A percentile compares a stretch with the other conserved stretches of the same genome.
phyloP scores from a whole-genome alignment of 1,284 basidiomycete genomes.

The Paramarasmius palmivorus region DNA sequence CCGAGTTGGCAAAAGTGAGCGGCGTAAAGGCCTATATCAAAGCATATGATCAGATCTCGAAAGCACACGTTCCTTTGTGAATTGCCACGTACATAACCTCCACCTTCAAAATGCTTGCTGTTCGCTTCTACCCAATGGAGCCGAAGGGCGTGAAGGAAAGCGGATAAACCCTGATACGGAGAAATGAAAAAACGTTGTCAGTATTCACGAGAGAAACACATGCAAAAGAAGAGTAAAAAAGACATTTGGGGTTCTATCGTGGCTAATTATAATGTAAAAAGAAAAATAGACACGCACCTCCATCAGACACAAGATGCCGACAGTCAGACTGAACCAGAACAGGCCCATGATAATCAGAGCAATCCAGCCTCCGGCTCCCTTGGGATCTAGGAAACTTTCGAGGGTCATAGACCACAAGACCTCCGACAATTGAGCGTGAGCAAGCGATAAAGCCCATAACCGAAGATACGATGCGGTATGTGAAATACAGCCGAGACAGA shows the following conservation, averaged over 20 bases:
- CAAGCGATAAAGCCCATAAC: slow-evolving; percentile 97
- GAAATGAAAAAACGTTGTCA: not conserved
- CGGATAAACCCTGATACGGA: slow-evolving; percentile 75
- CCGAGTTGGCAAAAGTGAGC: slow-evolving; percentile 56
- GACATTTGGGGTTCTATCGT: slow-evolving; percentile 9
- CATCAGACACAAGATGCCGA: slow-evolving; percentile 87
- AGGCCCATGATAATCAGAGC: slow-evolving; percentile 66
- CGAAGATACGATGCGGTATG: slow-evolving; percentile 99
- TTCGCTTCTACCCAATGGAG: slow-evolving; percentile 98
- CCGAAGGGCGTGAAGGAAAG: slow-evolving; percentile 94
- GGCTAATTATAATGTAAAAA: not conserved
- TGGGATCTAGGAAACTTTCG: slow-evolving; percentile 54
- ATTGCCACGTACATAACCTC: slow-evolving; percentile 71
- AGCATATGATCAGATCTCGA: slow-evolving; percentile 26
- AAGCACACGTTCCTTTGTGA: slow-evolving; percentile 3
- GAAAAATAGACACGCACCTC: slow-evolving; percentile 60
- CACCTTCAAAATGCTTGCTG: slow-evolving; percentile 95
- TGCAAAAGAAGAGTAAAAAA: slow-evolving; percentile 9
- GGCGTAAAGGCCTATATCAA: slow-evolving; percentile 60
- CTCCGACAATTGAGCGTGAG: slow-evolving; percentile 96
- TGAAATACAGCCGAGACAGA: slow-evolving; percentile 97
- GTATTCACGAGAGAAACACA: slow-evolving; percentile 9
- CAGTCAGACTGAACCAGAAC: slow-evolving; percentile 84
- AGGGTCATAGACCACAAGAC: slow-evolving; percentile 92
- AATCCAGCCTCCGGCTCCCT: slow-evolving; percentile 59